Conservation (phyloP, 192 early-diverging fungal species). For the Entomortierella beljakovae region DNA sequence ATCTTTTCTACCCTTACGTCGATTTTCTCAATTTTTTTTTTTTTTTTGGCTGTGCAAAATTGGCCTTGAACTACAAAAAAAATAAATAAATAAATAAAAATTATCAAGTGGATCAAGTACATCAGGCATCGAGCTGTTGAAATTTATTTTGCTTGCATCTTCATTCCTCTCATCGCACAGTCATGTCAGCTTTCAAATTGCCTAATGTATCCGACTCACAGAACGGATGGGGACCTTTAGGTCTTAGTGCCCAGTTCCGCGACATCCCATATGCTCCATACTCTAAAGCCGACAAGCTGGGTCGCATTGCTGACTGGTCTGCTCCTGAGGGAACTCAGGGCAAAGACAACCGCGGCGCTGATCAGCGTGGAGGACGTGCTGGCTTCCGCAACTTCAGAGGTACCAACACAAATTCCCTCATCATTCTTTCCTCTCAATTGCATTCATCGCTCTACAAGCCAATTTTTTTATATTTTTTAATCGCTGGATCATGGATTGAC, state of each 20-base stretch:
- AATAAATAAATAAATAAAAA: constrained; percentile 11
- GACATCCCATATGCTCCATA: constrained; percentile 96
- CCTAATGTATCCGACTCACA: constrained; percentile 85
- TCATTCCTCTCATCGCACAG: constrained; percentile 12
- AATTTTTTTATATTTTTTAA: neutral
- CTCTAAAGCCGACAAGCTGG: constrained; percentile 95
- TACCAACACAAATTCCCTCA: neutral
- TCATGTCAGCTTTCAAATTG: constrained; percentile 64
- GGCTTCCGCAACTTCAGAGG: constrained; percentile 58
- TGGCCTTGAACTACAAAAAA: neutral
- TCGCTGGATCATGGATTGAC: neutral
- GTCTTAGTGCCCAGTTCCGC: constrained; percentile 71
- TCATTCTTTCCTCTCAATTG: neutral
- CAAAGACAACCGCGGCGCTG: constrained; percentile 64
- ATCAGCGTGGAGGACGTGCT: constrained; percentile 54
- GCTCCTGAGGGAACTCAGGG: constrained; percentile 73
- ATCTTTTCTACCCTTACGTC: neutral
- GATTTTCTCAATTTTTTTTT: neutral
- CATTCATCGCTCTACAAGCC: neutral
- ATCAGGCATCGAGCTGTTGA: neutral
- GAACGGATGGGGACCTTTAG: constrained; percentile 90
- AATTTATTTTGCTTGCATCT: constrained; percentile 5
- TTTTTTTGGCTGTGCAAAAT: too few relatives aligned
- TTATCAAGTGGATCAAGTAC: neutral
- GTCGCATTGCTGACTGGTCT: constrained; percentile 95